Base-by-base conservation (phyloP, 176 grass and related monocot species). In the Leersia perrieri region DNA sequence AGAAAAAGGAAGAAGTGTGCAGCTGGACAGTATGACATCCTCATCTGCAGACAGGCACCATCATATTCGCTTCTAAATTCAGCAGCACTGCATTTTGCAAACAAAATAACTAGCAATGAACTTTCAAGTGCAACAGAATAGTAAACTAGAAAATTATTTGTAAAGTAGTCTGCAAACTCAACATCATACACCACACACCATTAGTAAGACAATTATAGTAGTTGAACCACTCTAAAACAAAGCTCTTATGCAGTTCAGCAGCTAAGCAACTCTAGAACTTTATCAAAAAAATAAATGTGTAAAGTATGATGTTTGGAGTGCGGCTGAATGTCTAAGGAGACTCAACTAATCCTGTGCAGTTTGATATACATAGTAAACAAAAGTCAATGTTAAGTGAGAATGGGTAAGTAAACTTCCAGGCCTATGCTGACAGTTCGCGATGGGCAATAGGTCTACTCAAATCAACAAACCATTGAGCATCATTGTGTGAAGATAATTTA, bases 1-100 rank as follows among this genome's bases (percentile, higher is more conserved):
- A 94, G 87, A 88, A 92, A 94, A 80, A 97, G 94, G 84, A 97
- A 94, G 51, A 97, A 84, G 28, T 94, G 91, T 47, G 94, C 94
- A 82, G 87, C 91, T 7, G 94, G 87, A 87, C 94, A 92, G 73
- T 92, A 97, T 63, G 94, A 86, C 78, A 97, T 92, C 82, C 91
- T 91, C 94, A 94, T 97, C 55, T 94, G 94, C 66, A 97, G 87
- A 77, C 87, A 90, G 5, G 89, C 91, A 33, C 89, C 94, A 85
- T 97, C 94, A 82, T 97, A 94, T 53, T 97, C 91, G 68, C 85
- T 90, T 58, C 78, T 68, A 73, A 94, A 97, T 87, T 97, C 89
- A 80, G 94, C 90, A 77, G 91, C 91, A 39, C 89, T 97, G 80
- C 20, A 75, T 27, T 82, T 68, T 6, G 63, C 32, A 75, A 90